These are phyloP conservation scores for Tulasnella sp. DNA, from an alignment of 768 basidiomycete species.

Conservation along the genomic window DNA sequence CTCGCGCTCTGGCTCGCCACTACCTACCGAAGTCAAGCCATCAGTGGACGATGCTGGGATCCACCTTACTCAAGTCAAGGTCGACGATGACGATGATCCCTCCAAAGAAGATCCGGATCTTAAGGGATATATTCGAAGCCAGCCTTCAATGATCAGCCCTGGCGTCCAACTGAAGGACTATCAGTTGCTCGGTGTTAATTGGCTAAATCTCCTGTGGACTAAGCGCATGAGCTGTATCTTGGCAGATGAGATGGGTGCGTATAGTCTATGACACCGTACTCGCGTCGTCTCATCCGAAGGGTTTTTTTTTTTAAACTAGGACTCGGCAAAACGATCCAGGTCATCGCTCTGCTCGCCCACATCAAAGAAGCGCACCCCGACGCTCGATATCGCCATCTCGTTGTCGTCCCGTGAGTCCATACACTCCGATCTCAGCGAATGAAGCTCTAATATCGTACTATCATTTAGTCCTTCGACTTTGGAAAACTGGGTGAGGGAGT, in stretches of 20 bases:
- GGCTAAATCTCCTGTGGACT: slow-evolving; percentile 82
- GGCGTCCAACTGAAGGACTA: slow-evolving; percentile 87
- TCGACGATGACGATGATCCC: slow-evolving; percentile 26
- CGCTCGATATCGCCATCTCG: slow-evolving; percentile 81
- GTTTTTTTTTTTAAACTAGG: slow-evolving; percentile 40
- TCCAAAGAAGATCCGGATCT: slow-evolving; percentile 27
- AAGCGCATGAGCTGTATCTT: slow-evolving; percentile 85
- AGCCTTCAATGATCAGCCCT: slow-evolving; percentile 60
- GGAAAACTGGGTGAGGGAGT: slow-evolving; percentile 98
- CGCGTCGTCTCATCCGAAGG: neutral
- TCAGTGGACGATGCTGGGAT: slow-evolving; percentile 17
- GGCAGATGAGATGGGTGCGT: slow-evolving; percentile 97
- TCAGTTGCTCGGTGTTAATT: slow-evolving; percentile 94
- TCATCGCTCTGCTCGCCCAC: slow-evolving; percentile 91
- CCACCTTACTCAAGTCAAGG: slow-evolving; percentile 24
- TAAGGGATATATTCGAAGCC: slow-evolving; percentile 56
- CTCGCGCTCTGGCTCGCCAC: neutral
- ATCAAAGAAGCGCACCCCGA: slow-evolving; percentile 78
- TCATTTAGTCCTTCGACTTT: slow-evolving; percentile 75
- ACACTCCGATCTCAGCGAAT: neutral
- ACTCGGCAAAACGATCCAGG: slow-evolving; percentile 97
- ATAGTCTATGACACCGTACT: neutral
- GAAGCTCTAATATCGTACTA: neutral
- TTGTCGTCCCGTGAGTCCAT: slow-evolving; percentile 82
- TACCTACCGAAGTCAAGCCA: slow-evolving; percentile 33